Evolutionary conservation across 1,284 basidiomycete genomes (phyloP).

Genomic region (Marasmius fiardii): DNA sequence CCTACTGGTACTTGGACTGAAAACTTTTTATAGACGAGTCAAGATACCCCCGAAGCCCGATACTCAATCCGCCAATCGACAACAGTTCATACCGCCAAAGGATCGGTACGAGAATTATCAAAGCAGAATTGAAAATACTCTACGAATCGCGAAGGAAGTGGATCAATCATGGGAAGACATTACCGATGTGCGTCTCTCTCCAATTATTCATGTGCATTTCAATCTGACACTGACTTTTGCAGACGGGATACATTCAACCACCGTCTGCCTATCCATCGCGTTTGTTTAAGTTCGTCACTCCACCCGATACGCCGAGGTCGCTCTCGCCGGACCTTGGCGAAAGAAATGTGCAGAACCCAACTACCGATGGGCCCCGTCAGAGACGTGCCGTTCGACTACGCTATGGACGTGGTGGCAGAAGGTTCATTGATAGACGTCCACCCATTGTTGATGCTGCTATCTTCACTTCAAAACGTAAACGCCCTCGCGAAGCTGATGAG

Average conservation of each 20-base stretch:
- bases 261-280: slow-evolving; percentile 46
- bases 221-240: slow-evolving; percentile 6
- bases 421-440: slow-evolving; percentile 74
- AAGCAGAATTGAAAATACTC: slow-evolving; percentile 65
- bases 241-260: slow-evolving; percentile 62
- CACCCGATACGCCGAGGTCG: slow-evolving; percentile 30
- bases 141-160: slow-evolving; percentile 66
- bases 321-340: slow-evolving; percentile 27
- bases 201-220: background rate
- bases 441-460: slow-evolving; percentile 15
- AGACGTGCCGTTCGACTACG: slow-evolving; percentile 63
- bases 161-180: slow-evolving; percentile 86
- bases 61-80: slow-evolving; percentile 35
- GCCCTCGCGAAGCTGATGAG: slow-evolving; percentile 23
- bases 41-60: slow-evolving; percentile 45
- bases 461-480: background rate
- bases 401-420: slow-evolving; percentile 76
- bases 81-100: slow-evolving; percentile 55
- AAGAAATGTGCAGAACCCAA: slow-evolving; percentile 23
- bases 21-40: slow-evolving; percentile 44
- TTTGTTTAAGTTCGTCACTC: slow-evolving; percentile 59
- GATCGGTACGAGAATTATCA: slow-evolving; percentile 64
- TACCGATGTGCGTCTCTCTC: slow-evolving; percentile 57
- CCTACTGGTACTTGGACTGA: background rate
- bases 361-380: slow-evolving; percentile 20